Evolutionary conservation across 2,329 filamentous ascomycete genomes (phyloP).

Genomic region (Botrytis aclada): DNA sequence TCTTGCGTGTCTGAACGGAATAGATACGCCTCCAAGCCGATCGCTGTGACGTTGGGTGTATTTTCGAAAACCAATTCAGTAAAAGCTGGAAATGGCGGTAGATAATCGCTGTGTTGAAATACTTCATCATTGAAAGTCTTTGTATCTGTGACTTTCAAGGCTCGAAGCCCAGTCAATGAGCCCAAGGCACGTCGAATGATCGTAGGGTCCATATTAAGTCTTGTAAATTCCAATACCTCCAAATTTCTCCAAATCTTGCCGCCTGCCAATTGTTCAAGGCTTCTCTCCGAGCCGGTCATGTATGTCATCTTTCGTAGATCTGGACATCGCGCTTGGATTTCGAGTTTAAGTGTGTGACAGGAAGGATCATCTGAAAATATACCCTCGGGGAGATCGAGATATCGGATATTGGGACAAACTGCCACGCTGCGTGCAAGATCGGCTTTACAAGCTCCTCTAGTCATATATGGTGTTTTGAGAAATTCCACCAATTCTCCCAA

Average conservation of each 20-base stretch:
- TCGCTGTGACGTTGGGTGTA: slow-evolving; percentile 66
- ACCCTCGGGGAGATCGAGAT: slow-evolving; percentile 86
- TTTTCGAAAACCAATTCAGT: slow-evolving; percentile 71
- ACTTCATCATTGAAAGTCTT: slow-evolving; percentile 71
- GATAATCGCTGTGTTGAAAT: slow-evolving; percentile 61
- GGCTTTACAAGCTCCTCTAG: slow-evolving; percentile 76
- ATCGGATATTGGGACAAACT: slow-evolving; percentile 78
- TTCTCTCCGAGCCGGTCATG: slow-evolving; percentile 71
- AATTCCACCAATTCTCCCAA: slow-evolving; percentile 70
- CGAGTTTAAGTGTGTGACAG: slow-evolving; percentile 73
- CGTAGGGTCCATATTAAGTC: slow-evolving; percentile 66
- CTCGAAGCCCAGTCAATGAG: slow-evolving; percentile 63
- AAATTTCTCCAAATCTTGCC: slow-evolving; percentile 66
- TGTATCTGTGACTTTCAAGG: slow-evolving; percentile 71
- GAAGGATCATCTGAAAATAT: slow-evolving; percentile 77
- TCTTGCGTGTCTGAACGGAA: slow-evolving; percentile 54
- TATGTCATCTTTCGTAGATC: slow-evolving; percentile 90
- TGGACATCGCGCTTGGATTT: slow-evolving; percentile 78
- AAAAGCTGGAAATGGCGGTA: slow-evolving; percentile 72
- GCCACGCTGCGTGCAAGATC: slow-evolving; percentile 84
- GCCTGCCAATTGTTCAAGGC: slow-evolving; percentile 66
- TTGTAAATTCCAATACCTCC: slow-evolving; percentile 68
- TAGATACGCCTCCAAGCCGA: slow-evolving; percentile 70
- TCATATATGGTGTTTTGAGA: slow-evolving; percentile 92
- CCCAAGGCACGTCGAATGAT: slow-evolving; percentile 69